Percentiles rank a stretch among this genome's conserved stretches.
Evolutionary conservation across 2,329 filamentous ascomycete species (phyloP).

Genomic region (Coniochaeta pulveracea): DNA sequence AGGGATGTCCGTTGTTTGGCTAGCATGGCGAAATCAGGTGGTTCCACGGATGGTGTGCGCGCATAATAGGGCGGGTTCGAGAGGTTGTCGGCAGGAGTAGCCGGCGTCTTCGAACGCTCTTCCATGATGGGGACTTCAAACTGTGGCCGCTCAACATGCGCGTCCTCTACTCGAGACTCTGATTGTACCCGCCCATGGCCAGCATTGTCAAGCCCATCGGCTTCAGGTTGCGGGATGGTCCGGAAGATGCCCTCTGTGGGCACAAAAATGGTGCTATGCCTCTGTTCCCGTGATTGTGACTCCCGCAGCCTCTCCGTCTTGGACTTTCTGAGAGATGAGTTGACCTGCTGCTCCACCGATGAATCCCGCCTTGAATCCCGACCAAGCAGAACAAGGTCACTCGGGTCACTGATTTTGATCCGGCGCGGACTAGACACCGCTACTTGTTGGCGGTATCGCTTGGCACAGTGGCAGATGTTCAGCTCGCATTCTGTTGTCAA

Average conservation of each 20-base stretch:
- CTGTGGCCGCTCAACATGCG: too few relatives aligned
- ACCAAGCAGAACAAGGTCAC: conserved; percentile 30
- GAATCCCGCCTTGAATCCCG: conserved; percentile 16
- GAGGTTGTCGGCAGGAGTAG: conserved; percentile 21
- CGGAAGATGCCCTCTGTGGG: conserved; percentile 53
- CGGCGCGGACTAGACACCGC: conserved; percentile 19
- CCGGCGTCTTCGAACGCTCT: conserved; percentile 15
- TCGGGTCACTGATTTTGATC: conserved; percentile 27
- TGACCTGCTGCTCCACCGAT: conserved; percentile 18
- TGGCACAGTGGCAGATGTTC: conserved; percentile 51
- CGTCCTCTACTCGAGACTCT: too few relatives aligned
- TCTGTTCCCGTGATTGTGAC: conserved; percentile 25
- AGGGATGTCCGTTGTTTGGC: conserved; percentile 45
- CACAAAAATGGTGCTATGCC: conserved; percentile 44
- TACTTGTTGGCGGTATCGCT: conserved; percentile 20
- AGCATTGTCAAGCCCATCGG: conserved; percentile 27
- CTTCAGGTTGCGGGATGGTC: conserved; percentile 43
- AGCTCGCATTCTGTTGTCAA: conserved; percentile 65
- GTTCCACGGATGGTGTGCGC: conserved; percentile 51
- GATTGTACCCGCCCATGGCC: too few relatives aligned
- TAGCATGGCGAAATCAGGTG: conserved; percentile 45
- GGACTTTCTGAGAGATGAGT: conserved; percentile 23
- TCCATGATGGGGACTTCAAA: conserved; percentile 9
- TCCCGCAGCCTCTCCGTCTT: conserved; percentile 18
- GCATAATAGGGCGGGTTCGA: conserved; percentile 31